Evolutionary conservation across 2,329 filamentous ascomycete genomes (phyloP).

Genomic region (Ophiostoma novo-ulmi): DNA sequence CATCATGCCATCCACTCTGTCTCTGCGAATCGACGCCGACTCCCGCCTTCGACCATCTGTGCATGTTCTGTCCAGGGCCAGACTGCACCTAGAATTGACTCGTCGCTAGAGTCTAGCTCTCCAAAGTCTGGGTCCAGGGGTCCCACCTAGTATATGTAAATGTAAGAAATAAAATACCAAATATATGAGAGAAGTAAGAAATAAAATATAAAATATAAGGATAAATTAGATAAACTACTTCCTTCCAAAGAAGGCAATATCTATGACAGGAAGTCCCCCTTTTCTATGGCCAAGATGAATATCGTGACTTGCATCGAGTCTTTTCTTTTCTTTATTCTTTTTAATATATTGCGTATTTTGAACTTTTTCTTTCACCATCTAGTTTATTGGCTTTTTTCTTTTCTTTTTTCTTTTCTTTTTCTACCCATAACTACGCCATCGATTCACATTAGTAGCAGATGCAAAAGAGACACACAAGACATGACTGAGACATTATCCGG

Average conservation of each 20-base stretch:
- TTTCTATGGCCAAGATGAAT: background rate
- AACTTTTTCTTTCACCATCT: background rate
- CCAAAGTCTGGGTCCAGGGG: slow-evolving; percentile 5
- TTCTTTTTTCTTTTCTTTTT: background rate
- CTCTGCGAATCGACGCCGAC: too few relatives aligned
- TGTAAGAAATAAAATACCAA: background rate
- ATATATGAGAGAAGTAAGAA: background rate
- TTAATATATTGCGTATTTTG: too few relatives aligned
- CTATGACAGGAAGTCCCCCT: background rate
- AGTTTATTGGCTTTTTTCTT: background rate
- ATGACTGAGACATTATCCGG: slow-evolving; percentile 4
- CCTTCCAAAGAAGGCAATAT: slow-evolving; percentile 7
- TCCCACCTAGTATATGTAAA: background rate
- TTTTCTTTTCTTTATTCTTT: background rate
- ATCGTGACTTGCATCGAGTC: background rate
- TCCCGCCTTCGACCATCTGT: background rate
- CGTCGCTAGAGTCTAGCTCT: background rate
- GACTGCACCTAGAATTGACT: background rate
- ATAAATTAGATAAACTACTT: background rate
- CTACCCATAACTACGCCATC: slow-evolving; percentile 3
- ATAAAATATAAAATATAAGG: too few relatives aligned
- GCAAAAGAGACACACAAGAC: background rate
- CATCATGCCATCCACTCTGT: background rate
- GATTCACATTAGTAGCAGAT: background rate
- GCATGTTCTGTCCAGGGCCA: background rate